Percentiles rank a stretch among this genome's conserved stretches.
phyloP scores from a whole-genome alignment of 2,329 filamentous ascomycete genomes.

The Calonectria pseudoreteaudii region DNA sequence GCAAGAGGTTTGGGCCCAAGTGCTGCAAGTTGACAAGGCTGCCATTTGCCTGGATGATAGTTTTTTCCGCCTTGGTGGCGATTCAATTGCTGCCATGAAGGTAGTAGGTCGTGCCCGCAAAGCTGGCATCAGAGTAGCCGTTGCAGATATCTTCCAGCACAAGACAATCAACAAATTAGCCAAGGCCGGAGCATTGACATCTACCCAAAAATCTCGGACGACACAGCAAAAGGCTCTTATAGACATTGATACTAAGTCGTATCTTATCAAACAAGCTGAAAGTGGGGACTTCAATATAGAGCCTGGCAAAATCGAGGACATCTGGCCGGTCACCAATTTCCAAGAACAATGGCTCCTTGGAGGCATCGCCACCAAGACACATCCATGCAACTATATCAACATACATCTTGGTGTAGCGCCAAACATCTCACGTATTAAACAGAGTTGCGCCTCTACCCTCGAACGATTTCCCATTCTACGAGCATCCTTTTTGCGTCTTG shows the following conservation, averaged over 20 bases:
- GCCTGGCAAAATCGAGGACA: constrained; percentile 27
- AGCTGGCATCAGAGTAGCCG: constrained; percentile 7
- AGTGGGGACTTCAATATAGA: neutral
- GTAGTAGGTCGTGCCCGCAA: constrained; percentile 27
- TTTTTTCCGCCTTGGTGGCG: constrained; percentile 44
- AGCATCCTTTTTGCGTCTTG: constrained; percentile 32
- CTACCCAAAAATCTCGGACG: neutral
- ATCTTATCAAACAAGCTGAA: neutral
- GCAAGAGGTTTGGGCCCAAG: constrained; percentile 21
- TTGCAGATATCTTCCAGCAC: constrained; percentile 27
- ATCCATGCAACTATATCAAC: constrained; percentile 39
- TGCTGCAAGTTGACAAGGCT: constrained; percentile 20
- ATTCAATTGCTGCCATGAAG: constrained; percentile 42
- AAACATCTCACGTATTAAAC: constrained; percentile 24
- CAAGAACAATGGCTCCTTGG: constrained; percentile 22
- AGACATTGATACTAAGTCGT: neutral
- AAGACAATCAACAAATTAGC: too few relatives aligned
- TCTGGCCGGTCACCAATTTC: constrained; percentile 31
- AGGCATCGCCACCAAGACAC: constrained; percentile 1
- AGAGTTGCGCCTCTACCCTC: constrained; percentile 12
- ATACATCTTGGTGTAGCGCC: constrained; percentile 33
- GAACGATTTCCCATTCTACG: constrained; percentile 36
- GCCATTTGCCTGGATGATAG: constrained; percentile 45
- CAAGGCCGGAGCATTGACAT: neutral
- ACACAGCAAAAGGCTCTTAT: neutral